Evolutionary conservation across 306 rosid genomes (phyloP), one percentile per base, ranked within the genome.

Genomic region (Astragalus membranaceus): DNA sequence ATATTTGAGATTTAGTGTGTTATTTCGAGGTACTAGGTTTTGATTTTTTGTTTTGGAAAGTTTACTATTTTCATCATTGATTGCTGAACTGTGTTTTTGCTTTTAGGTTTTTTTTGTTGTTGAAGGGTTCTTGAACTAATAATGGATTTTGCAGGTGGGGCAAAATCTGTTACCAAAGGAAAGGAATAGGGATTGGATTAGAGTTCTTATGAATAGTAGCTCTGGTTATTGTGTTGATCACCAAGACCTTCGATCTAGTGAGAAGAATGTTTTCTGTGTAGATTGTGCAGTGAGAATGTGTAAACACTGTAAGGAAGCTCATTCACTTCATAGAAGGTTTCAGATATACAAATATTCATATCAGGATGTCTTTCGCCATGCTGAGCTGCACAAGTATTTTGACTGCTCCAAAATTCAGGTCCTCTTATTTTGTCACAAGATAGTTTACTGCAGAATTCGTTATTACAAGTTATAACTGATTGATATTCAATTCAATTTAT

Each of bases 341-440:
- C 99, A 94, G 85, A 89, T 94, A 67, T 91, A 86, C 88, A 84
- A 86, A 63, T 94, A 94, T 29, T 90, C 93, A 11, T 91, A 85
- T 73, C 92, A 86, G 51, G 89, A 94, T 67, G 99, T 94, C 3
- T 83, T 91, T 61, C 96, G 97, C 44, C 87, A 84, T 64, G 84
- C 86, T 0, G 96, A 94, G 33, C 63, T 91, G 59, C 91, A 91
- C 75, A 86, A 94, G 70, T 79, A 75, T 68, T 88, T 89, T 35
- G 92, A 94, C 76, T 91, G 97, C 85, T 82, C 91, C 15, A 83
- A 80, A 73, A 89, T 94, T 82, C 99, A 94, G 99, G 99, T 94
- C 47, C 20, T 36, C 14, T 46, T 46, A 10, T 65, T 23, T 63
- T 65, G 20, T 57, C 64, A 37, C 64, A 35, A 23, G 39, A 72